Evolutionary conservation across 1,139 yeast species (phyloP), one percentile per base, ranked within the genome.

Genomic region (Blastobotrys proliferans): DNA sequence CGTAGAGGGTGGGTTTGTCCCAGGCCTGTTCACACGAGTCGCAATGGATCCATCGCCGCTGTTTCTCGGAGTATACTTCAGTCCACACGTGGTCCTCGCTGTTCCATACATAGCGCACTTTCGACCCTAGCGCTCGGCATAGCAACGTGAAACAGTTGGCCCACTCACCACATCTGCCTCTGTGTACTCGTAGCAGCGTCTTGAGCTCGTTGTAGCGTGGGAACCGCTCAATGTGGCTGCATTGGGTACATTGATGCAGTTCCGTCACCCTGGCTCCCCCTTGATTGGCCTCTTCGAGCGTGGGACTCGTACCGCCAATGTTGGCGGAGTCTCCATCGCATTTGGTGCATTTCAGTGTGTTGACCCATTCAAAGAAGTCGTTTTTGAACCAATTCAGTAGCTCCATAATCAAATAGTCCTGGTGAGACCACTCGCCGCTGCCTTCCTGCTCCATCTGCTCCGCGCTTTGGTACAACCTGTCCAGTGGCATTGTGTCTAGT

Each of bases 81-180:
- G 94, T 83, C 98, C 97, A 90, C 0, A 86, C 97, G 60, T 90
- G 98, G 58, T 90, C 97, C 59, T 90, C 98, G 4, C 76, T 69
- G 60, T 88, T 88, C 94, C 94, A 85, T 1, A 88, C 70, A 58
- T 83, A 88, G 44, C 98, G 65, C 0, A 74, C 70, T 29, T 76
- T 68, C 6, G 79, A 65, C 1, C 83, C 87, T 29, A 88, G 64
- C 0, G 95, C 79, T 32, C 79, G 72, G 46, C 90, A 66, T 2
- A 88, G 64, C 33, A 87, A 67, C 43, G 85, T 73, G 58, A 90
- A 88, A 51, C 94, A 77, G 55, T 85, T 84, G 45, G 90, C 94
- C 95, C 95, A 90, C 61, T 90, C 98, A 2, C 98, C 98, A 64
- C 98, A 90, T 36, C 98, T 69, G 0, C 97, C 97, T 26, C 62